Evolutionary conservation across 805 yeast species (phyloP), one percentile per base, ranked within the genome.

Genomic region (Yamadazyma sp.): DNA sequence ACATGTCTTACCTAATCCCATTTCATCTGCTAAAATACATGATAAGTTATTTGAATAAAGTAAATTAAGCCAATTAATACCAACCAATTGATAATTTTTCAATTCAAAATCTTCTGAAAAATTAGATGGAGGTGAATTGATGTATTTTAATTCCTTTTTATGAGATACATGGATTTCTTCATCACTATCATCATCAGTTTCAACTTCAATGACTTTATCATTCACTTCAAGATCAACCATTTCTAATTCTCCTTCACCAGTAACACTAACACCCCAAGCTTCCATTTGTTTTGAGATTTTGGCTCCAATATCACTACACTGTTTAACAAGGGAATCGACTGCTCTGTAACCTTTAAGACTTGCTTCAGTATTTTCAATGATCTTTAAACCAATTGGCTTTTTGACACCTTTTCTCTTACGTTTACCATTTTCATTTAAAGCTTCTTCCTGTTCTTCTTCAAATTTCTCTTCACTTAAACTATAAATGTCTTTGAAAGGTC

Each of bases 1-100:
- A 56, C 95, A 84, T 0, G 98, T 93, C 56, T 93, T 93, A 40
- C 99, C 99, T 31, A 93, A 69, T 4, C 95, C 99, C 99, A 93
- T 93, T 57, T 93, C 99, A 63, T 93, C 99, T 0, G 98, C 99
- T 31, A 93, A 67, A 38, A 93, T 93, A 62, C 98, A 89, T 5
- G 96, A 87, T 38, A 93, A 69, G 12, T 78, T 73, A 52, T 83
- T 78, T 39, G 76, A 78, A 56, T 91, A 93, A 20, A 93, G 68
- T 36, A 91, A 58, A 43, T 80, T 73, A 36, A 93, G 67, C 99
- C 99, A 93, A 56, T 93, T 93, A 34, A 93, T 64, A 30, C 99
- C 99, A n/a, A 89, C 95, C 49, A 88, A 93, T 65, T 93, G 99
- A 58, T 93, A 93, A 52, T 78, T 80, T 52, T 91, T 93, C 49